Evolutionary conservation across 1,284 basidiomycete species (phyloP).

Genomic region (Peniophora sp.): DNA sequence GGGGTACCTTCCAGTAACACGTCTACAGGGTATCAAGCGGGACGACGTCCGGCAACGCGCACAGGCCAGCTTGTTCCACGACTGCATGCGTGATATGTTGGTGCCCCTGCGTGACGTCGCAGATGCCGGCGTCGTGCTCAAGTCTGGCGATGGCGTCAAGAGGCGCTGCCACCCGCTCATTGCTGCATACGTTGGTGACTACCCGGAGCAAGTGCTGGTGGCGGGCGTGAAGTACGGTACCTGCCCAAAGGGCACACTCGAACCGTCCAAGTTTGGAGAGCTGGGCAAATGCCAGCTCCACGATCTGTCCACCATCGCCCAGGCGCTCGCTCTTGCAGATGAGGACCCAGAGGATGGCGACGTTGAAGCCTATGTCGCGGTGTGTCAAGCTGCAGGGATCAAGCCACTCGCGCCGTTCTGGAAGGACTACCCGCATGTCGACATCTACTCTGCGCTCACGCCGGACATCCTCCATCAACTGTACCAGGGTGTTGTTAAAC

Average conservation of each 20-base stretch:
- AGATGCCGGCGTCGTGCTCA: neutral
- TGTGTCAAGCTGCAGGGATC: slow-evolving; percentile 8
- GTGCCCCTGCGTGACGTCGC: neutral
- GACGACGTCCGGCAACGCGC: slow-evolving; percentile 16
- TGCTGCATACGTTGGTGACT: slow-evolving; percentile 18
- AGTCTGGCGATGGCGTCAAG: slow-evolving; percentile 14
- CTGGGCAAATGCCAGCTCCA: neutral
- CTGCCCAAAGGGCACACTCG: slow-evolving; percentile 11
- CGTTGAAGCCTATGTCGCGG: neutral
- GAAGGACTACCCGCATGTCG: slow-evolving; percentile 22
- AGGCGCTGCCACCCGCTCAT: slow-evolving; percentile 21
- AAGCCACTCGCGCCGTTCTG: slow-evolving; percentile 26
- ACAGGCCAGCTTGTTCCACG: slow-evolving; percentile 29
- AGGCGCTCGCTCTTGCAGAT: too few relatives aligned
- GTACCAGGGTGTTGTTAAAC: slow-evolving; percentile 24
- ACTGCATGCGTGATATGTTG: neutral
- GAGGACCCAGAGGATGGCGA: neutral
- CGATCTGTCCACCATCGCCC: neutral
- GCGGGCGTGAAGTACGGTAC: slow-evolving; percentile 9
- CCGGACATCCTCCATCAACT: slow-evolving; percentile 37
- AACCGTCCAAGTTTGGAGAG: neutral
- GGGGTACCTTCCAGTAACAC: slow-evolving; percentile 27
- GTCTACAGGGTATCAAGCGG: slow-evolving; percentile 22
- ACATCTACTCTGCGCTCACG: slow-evolving; percentile 27
- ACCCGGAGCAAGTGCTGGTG: slow-evolving; percentile 12